Base-by-base conservation (phyloP, 2,329 filamentous ascomycete genomes). In the Cladosporium austrohemisphaericum region DNA sequence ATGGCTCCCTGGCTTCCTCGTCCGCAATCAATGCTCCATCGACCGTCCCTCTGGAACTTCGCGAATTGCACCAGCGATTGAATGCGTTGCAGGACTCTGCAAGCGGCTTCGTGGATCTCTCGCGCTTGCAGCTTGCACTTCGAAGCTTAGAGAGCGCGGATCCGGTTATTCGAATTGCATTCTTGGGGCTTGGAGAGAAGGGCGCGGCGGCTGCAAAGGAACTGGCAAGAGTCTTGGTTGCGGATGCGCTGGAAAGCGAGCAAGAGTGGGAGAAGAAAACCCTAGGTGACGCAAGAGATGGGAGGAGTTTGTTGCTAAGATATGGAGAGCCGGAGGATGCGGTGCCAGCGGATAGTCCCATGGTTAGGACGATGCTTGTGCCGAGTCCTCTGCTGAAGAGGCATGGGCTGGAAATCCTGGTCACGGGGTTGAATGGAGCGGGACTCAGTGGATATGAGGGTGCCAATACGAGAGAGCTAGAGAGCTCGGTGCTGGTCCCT, bases 401-500 rank as follows among this genome's bases (percentile, higher is more conserved):
- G 2, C 71, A 81, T 53, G 81, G 80, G 43, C 60, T 89, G 13
- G 86, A 91, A 65, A 70, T 91, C 65, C 73, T 63, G 63, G 77
- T 75, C 55, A 78, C 74, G 40, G 75, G 76, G 1, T 65, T 81
- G 14, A 72, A 75, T 41, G 68, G 76, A 2, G 71, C 75, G 33
- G 65, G 53, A 7, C 50, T 58, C 59, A 46, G 59, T 67, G 31
- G 48, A 69, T 37, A 65, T 23, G 58, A 18, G 29, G 57, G 28
- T 52, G 60, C 50, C 58, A 47, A 31, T 13, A 47, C 37, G 23
- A 47, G 44, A 29, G 59, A 70, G 70, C 71, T 81, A 4, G 76
- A 79, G 52, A 85, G 91, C 54, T 75, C 80, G 0, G 73, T 91
- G 10, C 76, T 95, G n/a, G 84, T 88, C 14, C 90, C 90, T 4